Evolutionary conservation across 1,139 yeast species (phyloP).

Genomic region (Ashbya aceris): DNA sequence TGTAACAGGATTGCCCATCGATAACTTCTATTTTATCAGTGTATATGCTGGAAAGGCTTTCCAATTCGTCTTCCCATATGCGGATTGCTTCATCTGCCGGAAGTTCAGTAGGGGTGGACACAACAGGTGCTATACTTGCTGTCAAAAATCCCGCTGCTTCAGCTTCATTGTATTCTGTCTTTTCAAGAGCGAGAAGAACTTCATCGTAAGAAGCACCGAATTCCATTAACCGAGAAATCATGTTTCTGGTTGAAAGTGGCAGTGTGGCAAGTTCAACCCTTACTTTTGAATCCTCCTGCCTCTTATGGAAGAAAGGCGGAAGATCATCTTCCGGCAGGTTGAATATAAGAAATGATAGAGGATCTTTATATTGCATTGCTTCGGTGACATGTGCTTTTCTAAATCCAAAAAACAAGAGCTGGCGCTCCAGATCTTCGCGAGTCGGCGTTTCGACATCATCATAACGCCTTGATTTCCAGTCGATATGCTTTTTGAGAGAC

Average conservation of each 20-base stretch:
- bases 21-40: constrained; percentile 28
- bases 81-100: constrained; percentile 28
- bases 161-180: constrained; percentile 38
- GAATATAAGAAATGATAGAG: constrained; percentile 75
- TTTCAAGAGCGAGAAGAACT: constrained; percentile 41
- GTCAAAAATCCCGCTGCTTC: constrained; percentile 47
- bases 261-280: constrained; percentile 38
- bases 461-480: constrained; percentile 38
- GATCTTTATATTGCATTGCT: constrained; percentile 55
- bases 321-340: constrained; percentile 92
- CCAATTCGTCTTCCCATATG: constrained; percentile 73
- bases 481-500: constrained; percentile 43
- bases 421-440: constrained; percentile 15
- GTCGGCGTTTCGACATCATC: constrained; percentile 12
- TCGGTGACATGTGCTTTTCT: constrained; percentile 61
- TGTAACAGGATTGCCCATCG: constrained; percentile 15
- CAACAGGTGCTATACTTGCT: constrained; percentile 22
- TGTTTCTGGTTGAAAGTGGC: constrained; percentile 31
- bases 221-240: constrained; percentile 46
- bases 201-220: constrained; percentile 68
- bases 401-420: constrained; percentile 48
- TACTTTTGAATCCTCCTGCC: constrained; percentile 40
- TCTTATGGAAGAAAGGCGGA: constrained; percentile 41
- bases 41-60: constrained; percentile 52
- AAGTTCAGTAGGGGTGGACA: constrained; percentile 6